phyloP scores from a whole-genome alignment of 352 stramenopile species.

The Globisporangium canariense region DNA sequence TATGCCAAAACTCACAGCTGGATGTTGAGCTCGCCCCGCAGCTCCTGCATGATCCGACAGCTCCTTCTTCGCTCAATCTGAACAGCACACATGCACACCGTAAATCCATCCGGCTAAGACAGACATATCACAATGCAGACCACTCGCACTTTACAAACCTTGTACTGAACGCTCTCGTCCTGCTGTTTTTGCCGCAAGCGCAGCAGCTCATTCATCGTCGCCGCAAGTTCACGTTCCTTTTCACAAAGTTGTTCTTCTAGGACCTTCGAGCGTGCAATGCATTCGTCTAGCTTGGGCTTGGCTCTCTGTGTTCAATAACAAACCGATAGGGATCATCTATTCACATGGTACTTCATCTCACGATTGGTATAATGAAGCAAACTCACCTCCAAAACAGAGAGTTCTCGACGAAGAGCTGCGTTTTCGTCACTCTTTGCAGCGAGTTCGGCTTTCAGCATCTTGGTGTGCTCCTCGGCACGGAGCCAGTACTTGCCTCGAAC shows the following conservation, averaged over 20 bases:
- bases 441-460: constrained; percentile 9
- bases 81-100: neutral
- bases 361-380: too few species aligned
- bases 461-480: constrained; percentile 6
- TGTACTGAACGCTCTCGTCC: constrained; percentile 20
- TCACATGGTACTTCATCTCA: too few species aligned
- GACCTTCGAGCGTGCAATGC: neutral
- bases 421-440: neutral
- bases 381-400: constrained; percentile 2
- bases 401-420: neutral
- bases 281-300: constrained; percentile 1
- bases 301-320: neutral
- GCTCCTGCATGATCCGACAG: constrained; percentile 22
- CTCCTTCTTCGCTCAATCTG: constrained; percentile 24
- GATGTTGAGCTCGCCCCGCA: constrained; percentile 21
- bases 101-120: neutral
- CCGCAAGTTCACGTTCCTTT: constrained; percentile 17
- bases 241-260: constrained; percentile 7
- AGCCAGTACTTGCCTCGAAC: constrained; percentile 15
- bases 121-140: neutral
- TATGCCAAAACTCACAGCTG: constrained; percentile 15
- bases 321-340: neutral
- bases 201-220: constrained; percentile 10
- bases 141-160: constrained; percentile 9
- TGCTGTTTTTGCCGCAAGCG: constrained; percentile 12